Evolutionary conservation across 495 filamentous ascomycete species (phyloP).

Genomic region (Physcia stellaris): DNA sequence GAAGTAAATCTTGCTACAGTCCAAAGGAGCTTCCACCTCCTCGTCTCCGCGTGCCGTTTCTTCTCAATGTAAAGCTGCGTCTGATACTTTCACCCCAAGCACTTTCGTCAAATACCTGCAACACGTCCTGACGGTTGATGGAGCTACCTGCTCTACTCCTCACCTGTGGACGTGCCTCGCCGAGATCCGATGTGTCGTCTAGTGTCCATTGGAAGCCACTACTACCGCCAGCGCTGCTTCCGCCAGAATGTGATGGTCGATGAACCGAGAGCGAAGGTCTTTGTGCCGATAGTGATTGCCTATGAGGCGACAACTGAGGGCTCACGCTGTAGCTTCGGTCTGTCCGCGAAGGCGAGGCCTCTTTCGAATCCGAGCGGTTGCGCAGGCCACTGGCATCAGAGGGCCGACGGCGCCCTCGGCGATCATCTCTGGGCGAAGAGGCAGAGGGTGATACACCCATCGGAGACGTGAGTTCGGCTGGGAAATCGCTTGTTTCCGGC

Average conservation of each 20-base stretch:
- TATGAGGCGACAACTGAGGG: conserved; percentile 15
- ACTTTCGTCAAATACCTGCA: conserved; percentile 70
- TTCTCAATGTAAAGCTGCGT: conserved; percentile 69
- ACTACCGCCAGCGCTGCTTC: conserved; percentile 7
- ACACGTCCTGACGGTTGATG: conserved; percentile 64
- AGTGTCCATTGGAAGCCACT: not conserved
- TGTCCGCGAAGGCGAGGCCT: conserved; percentile 16
- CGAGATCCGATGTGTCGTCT: not conserved
- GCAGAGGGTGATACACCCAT: conserved; percentile 4
- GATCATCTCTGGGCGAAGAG: not conserved
- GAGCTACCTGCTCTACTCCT: conserved; percentile 46
- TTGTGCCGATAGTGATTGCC: conserved; percentile 8
- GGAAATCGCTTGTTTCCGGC: conserved; percentile 9
- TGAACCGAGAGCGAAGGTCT: conserved; percentile 8
- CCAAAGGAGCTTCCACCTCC: too few species aligned
- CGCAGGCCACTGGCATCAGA: conserved; percentile 16
- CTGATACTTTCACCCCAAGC: conserved; percentile 88
- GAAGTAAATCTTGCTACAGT: too few species aligned
- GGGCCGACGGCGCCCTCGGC: conserved; percentile 16
- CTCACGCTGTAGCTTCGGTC: conserved; percentile 25
- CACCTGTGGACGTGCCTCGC: conserved; percentile 4
- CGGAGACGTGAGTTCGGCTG: conserved; percentile 7
- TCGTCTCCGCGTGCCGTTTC: conserved; percentile 24
- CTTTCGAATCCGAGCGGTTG: conserved; percentile 5
- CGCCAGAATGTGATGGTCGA: conserved; percentile 9